Conservation (phyloP, 23 red algal species). For the Gracilaria caudata region DNA sequence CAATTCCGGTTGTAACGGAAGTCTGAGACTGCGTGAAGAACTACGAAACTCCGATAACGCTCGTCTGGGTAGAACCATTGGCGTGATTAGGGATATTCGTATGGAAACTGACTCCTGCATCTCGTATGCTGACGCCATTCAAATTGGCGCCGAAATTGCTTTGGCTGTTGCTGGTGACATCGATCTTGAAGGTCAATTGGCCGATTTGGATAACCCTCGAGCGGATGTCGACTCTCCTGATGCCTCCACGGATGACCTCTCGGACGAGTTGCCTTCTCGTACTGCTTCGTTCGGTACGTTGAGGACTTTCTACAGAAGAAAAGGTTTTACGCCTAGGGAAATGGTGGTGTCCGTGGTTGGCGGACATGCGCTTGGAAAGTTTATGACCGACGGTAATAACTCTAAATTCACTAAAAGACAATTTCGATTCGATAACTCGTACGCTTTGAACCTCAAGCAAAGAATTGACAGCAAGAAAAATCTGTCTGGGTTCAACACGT, state of each 20-base stretch:
- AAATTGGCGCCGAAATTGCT: conserved; percentile 18
- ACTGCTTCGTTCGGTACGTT: not conserved
- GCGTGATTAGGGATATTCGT: not conserved
- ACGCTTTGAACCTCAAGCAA: not conserved
- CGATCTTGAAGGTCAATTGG: not conserved
- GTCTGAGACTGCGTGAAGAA: conserved; percentile 15
- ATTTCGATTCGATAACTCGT: not conserved
- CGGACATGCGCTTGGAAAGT: conserved; percentile 23
- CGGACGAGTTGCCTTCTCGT: conserved; percentile 9
- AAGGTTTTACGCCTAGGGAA: conserved; percentile 4
- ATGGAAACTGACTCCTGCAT: not conserved
- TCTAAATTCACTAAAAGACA: not conserved
- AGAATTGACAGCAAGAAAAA: not conserved
- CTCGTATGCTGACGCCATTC: conserved; percentile 23
- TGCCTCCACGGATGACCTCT: conserved; percentile 19
- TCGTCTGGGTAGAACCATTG: conserved; percentile 16
- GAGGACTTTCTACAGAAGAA: conserved; percentile 2
- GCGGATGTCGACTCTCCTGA: not conserved
- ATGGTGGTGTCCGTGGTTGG: conserved; percentile 9
- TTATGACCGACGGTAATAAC: not conserved
- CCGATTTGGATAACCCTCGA: not conserved
- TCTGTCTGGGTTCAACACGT: conserved; percentile 2
- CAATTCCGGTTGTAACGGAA: conserved; percentile 36
- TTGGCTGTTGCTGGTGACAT: conserved; percentile 14
- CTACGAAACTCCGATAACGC: conserved; percentile 11